phyloP scores from a whole-genome alignment of 176 grass and related monocot species.

The Carex pumila region DNA sequence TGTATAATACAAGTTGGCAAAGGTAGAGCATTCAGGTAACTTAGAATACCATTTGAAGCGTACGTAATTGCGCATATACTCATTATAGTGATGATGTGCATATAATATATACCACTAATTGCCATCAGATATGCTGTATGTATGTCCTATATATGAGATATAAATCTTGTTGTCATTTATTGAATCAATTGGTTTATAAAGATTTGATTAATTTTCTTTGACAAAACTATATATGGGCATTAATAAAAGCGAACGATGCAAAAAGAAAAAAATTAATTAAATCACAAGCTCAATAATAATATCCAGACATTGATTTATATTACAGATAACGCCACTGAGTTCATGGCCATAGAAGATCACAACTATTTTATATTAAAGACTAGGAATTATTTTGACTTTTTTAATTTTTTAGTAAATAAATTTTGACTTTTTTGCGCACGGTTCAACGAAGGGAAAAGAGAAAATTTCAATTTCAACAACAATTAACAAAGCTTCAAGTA shows the following conservation, averaged over 20 bases:
- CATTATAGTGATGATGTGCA: no score
- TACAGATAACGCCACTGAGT: not conserved
- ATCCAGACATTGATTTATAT: no score
- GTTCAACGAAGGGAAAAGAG: not conserved
- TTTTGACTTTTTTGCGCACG: not conserved
- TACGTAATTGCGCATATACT: not conserved
- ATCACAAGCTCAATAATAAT: no score
- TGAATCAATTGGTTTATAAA: not conserved
- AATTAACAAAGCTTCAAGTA: not conserved
- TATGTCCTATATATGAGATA: no score
- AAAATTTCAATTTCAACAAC: not conserved
- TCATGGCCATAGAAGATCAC: not conserved
- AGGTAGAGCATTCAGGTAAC: not conserved
- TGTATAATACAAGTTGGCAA: not conserved
- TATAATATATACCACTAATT: no score
- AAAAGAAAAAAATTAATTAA: no score
- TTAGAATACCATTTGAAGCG: not conserved
- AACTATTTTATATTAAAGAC: not conserved
- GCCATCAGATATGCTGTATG: no score
- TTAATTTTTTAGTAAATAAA: not conserved
- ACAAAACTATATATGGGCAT: not conserved
- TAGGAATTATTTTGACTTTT: not conserved
- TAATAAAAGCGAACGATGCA: not conserved
- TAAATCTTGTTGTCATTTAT: not conserved
- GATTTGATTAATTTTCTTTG: not conserved